Conservation (phyloP, 768 basidiomycete species). For the Chalciporus sphaerocephalus region DNA sequence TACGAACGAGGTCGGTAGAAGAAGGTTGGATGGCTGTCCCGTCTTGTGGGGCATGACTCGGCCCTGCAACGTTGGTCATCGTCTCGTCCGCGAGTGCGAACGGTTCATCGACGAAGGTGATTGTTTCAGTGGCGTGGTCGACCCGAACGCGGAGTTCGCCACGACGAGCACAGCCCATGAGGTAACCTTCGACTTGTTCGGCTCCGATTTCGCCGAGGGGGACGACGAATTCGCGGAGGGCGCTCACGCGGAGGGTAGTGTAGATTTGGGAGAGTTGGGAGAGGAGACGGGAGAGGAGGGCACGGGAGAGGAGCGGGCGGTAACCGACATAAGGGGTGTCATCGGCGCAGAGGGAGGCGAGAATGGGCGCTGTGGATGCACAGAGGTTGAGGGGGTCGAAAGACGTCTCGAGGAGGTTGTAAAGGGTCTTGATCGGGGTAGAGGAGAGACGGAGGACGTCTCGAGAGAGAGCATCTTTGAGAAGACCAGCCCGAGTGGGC, state of each 20-base stretch:
- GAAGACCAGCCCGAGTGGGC: conserved; percentile 81
- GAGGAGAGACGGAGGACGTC: conserved; percentile 82
- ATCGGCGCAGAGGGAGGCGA: conserved; percentile 49
- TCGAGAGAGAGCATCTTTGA: conserved; percentile 82
- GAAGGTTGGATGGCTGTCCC: conserved; percentile 67
- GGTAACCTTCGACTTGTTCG: conserved; percentile 83
- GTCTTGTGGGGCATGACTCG: conserved; percentile 15
- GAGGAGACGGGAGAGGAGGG: conserved; percentile 86
- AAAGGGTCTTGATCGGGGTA: conserved; percentile 66
- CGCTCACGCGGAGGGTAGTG: conserved; percentile 74
- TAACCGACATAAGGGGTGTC: conserved; percentile 65
- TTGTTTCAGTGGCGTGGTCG: conserved; percentile 81
- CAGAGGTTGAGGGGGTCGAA: conserved; percentile 92
- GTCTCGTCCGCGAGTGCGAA: conserved; percentile 44
- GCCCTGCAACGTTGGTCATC: conserved; percentile 19
- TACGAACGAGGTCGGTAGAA: conserved; percentile 67
- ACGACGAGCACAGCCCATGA: conserved; percentile 87
- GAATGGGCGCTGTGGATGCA: conserved; percentile 70
- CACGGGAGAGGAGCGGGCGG: conserved; percentile 84
- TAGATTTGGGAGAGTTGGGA: conserved; percentile 92
- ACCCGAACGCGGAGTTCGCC: conserved; percentile 84
- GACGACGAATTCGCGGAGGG: conserved; percentile 71
- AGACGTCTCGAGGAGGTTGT: conserved; percentile 85
- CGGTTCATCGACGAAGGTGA: conserved; percentile 79
- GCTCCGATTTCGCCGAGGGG: conserved; percentile 62